Conservation (phyloP, 140 eudicot species). For the Erigeron philadelphicus region DNA sequence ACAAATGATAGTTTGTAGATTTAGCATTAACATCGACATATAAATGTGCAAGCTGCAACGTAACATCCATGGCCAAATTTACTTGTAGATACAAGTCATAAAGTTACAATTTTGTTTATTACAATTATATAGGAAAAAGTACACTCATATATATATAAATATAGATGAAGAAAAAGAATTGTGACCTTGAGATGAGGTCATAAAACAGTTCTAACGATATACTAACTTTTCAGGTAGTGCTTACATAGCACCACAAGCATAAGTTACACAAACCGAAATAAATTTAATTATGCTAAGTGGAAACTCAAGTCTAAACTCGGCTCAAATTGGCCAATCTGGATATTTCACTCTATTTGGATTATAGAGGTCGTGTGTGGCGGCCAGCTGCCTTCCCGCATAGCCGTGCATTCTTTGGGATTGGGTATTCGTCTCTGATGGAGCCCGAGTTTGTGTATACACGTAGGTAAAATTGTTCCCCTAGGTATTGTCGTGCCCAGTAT, state of each 20-base stretch:
- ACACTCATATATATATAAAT: slow-evolving; percentile 23
- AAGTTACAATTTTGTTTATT: slow-evolving; percentile 25
- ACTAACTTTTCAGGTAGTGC: slow-evolving; percentile 42
- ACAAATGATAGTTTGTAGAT: no score
- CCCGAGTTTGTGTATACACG: slow-evolving; percentile 82
- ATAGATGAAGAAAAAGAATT: slow-evolving; percentile 32
- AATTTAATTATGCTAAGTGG: slow-evolving; percentile 24
- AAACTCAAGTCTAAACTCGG: slow-evolving; percentile 28
- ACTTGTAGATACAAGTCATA: not conserved
- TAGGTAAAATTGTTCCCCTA: slow-evolving; percentile 80
- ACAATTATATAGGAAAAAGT: slow-evolving; percentile 19
- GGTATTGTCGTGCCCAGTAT: slow-evolving; percentile 90
- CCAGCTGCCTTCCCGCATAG: slow-evolving; percentile 81
- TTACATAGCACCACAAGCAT: slow-evolving; percentile 51
- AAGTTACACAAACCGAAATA: slow-evolving; percentile 34
- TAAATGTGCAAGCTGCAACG: no score
- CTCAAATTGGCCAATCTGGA: not conserved
- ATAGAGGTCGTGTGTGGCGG: slow-evolving; percentile 79
- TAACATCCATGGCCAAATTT: no score
- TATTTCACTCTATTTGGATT: not conserved
- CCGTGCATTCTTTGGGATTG: slow-evolving; percentile 82
- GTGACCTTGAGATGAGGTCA: slow-evolving; percentile 88
- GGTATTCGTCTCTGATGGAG: slow-evolving; percentile 83
- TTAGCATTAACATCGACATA: no score
- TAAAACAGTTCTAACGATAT: slow-evolving; percentile 31